Evolutionary conservation across 2,329 filamentous ascomycete species (phyloP).

Genomic region (Cryphonectria naterciae): DNA sequence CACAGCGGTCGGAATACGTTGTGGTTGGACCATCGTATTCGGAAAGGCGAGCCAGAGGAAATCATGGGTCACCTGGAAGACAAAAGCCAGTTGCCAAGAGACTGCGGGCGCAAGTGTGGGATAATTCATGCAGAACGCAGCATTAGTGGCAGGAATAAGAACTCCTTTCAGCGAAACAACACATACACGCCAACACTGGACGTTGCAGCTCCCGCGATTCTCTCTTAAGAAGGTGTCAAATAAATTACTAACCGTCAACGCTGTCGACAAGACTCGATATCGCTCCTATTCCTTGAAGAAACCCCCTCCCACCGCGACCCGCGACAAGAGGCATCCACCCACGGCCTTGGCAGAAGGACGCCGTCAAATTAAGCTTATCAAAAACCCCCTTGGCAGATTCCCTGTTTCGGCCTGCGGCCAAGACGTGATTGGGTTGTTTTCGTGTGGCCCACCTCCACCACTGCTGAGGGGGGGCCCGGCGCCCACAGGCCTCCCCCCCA

Average conservation of each 20-base stretch:
- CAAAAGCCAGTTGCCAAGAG: neutral
- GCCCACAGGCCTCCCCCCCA: neutral
- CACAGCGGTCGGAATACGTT: neutral
- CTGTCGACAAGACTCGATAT: neutral
- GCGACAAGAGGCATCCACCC: neutral
- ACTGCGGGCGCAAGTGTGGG: neutral
- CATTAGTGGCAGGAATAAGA: neutral
- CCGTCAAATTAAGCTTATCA: constrained; percentile 15
- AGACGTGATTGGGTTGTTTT: constrained; percentile 7
- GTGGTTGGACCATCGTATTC: neutral
- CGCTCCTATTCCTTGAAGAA: neutral
- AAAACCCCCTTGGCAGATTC: constrained; percentile 4
- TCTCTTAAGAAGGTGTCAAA: neutral
- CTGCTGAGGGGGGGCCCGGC: neutral
- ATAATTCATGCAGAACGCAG: neutral
- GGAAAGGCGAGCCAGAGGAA: neutral
- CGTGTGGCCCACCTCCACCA: neutral
- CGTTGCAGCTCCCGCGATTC: neutral
- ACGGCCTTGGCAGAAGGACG: constrained; percentile 9
- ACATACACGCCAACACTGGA: neutral
- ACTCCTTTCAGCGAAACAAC: neutral
- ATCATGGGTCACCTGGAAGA: neutral
- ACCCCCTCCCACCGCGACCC: neutral
- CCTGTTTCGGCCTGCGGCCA: neutral
- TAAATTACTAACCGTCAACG: neutral